These are phyloP conservation scores for Didymella glomerata DNA, from an alignment of 2,329 filamentous ascomycete genomes.

Conservation along the genomic window DNA sequence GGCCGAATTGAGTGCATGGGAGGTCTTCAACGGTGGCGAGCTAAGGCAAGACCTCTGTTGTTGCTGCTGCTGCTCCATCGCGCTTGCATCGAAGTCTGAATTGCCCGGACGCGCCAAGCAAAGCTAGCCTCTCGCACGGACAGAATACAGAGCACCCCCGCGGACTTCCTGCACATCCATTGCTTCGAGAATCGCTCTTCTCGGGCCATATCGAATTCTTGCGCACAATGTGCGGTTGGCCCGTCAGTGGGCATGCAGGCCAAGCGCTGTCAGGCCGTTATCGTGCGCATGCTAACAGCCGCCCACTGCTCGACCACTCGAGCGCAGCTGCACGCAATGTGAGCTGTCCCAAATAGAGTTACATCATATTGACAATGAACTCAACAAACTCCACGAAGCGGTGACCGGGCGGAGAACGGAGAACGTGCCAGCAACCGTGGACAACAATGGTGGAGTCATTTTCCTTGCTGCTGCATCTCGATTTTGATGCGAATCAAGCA, in stretches of 20 bases:
- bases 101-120: conserved; percentile 23
- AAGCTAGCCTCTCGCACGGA: conserved; percentile 24
- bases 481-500: conserved; percentile 20
- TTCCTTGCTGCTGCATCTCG: conserved; percentile 21
- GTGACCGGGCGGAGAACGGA: conserved; percentile 18
- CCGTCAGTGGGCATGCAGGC: conserved; percentile 1
- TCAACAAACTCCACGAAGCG: conserved; percentile 24
- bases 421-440: conserved; percentile 29
- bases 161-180: conserved; percentile 21
- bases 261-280: neutral
- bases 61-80: conserved; percentile 4
- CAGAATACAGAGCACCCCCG: conserved; percentile 19
- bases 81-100: conserved; percentile 11
- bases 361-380: conserved; percentile 31
- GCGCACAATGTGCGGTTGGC: neutral
- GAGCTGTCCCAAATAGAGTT: conserved; percentile 22
- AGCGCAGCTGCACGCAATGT: conserved; percentile 13
- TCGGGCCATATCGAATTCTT: neutral
- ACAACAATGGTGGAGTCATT: conserved; percentile 26
- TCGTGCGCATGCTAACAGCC: conserved; percentile 3
- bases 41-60: conserved; percentile 13
- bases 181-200: conserved; percentile 7
- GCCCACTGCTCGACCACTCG: conserved; percentile 7
- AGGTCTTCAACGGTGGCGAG: conserved; percentile 22
- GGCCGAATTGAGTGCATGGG: conserved; percentile 39